phyloP scores from a whole-genome alignment of 2,329 filamentous ascomycete species.

The Fusarium tanahbumbuense region DNA sequence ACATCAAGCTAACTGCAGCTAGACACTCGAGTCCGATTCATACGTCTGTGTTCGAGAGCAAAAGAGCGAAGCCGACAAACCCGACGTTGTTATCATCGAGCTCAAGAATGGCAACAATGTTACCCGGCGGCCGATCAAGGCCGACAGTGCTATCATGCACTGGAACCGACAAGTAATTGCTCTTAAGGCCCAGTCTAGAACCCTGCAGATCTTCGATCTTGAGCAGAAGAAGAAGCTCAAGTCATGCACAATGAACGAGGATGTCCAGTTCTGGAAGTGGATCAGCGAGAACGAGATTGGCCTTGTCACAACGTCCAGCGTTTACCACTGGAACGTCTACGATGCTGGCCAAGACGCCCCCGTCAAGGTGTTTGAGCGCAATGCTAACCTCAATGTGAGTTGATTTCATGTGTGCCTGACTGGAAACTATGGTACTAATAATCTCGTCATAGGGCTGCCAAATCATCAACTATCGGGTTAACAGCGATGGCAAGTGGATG shows the following conservation, averaged over 20 bases:
- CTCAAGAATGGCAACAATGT: conserved; percentile 98
- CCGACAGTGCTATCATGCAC: conserved; percentile 99
- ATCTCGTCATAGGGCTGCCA: conserved; percentile 78
- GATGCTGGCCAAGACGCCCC: conserved; percentile 82
- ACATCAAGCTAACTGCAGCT: conserved; percentile 39
- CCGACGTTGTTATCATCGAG: conserved; percentile 97
- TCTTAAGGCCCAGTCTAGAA: conserved; percentile 91
- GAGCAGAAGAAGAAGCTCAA: conserved; percentile 94
- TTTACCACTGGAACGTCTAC: conserved; percentile 98
- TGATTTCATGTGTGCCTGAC: background rate
- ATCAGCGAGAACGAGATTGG: conserved; percentile 90
- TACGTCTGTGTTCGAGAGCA: conserved; percentile 98
- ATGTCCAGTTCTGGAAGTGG: conserved; percentile 99
- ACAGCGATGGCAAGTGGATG: conserved; percentile 97
- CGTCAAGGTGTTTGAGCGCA: conserved; percentile 93
- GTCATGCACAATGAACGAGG: conserved; percentile 95
- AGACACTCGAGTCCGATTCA: conserved; percentile 98
- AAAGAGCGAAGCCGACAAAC: conserved; percentile 82
- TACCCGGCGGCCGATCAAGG: conserved; percentile 94
- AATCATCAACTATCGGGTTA: conserved; percentile 99
- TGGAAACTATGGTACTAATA: conserved; percentile 30
- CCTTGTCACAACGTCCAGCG: conserved; percentile 87
- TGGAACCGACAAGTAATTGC: conserved; percentile 96
- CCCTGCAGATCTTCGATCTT: conserved; percentile 97
- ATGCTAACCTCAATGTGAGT: conserved; percentile 86